A percentile compares a stretch with the other conserved stretches of the same genome.
Conservation (phyloP, 2,329 filamentous ascomycete species). For the Fusarium heterosporum region DNA sequence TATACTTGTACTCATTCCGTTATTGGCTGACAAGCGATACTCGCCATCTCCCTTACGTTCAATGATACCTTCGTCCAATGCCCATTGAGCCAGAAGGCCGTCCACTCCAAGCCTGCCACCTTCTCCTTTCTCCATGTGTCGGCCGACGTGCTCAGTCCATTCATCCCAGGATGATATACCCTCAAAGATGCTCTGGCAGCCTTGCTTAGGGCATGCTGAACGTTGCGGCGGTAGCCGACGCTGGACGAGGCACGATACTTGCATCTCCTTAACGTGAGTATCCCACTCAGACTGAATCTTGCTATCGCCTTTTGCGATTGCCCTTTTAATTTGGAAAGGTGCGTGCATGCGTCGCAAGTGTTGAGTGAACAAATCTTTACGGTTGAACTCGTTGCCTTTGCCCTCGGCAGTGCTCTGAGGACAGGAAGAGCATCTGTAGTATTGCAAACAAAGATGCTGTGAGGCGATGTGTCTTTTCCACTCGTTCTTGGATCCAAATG, state of each 20-base stretch:
- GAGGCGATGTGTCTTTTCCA: conserved; percentile 96
- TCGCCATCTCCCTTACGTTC: conserved; percentile 67
- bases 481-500: conserved; percentile 93
- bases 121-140: conserved; percentile 84
- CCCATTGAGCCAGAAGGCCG: conserved; percentile 69
- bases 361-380: conserved; percentile 95
- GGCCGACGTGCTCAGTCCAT: conserved; percentile 91
- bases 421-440: conserved; percentile 73
- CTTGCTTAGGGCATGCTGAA: conserved; percentile 77
- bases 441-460: conserved; percentile 81
- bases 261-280: conserved; percentile 74
- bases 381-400: conserved; percentile 82
- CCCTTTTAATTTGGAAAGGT: conserved; percentile 71
- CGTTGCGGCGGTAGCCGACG: conserved; percentile 76
- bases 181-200: conserved; percentile 78
- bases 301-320: conserved; percentile 67
- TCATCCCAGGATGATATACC: conserved; percentile 85
- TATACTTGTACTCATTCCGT: conserved; percentile 41
- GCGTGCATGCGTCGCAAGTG: conserved; percentile 95
- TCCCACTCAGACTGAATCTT: conserved; percentile 73
- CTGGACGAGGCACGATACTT: conserved; percentile 77
- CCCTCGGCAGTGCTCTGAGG: conserved; percentile 65
- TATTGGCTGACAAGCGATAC: conserved; percentile 61
- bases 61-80: conserved; percentile 72
- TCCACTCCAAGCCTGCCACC: conserved; percentile 69